A percentile compares a stretch with the other conserved stretches of the same genome.
Evolutionary conservation across 805 yeast genomes (phyloP).

Genomic region (Saturnispora serradocipensis): DNA sequence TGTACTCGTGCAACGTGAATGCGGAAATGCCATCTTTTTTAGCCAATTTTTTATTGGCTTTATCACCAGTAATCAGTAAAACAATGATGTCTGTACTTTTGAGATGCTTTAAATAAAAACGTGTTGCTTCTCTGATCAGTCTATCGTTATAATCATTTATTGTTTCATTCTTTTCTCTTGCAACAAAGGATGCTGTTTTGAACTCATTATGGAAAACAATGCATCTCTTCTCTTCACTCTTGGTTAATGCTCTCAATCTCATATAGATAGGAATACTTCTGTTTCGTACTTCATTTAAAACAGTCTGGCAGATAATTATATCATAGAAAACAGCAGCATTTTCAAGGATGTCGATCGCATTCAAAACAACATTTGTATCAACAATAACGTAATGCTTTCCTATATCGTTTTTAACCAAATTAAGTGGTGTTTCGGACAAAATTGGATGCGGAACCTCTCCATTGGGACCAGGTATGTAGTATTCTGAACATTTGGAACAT

Average conservation of each 20-base stretch:
- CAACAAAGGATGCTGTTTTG: slow-evolving; percentile 56
- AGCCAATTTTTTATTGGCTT: slow-evolving; percentile 53
- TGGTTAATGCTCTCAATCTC: slow-evolving; percentile 68
- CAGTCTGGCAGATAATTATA: slow-evolving; percentile 92
- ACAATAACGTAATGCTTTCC: slow-evolving; percentile 75
- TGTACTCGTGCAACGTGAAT: slow-evolving; percentile 56
- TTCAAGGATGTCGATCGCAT: slow-evolving; percentile 86
- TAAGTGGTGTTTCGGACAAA: slow-evolving; percentile 54
- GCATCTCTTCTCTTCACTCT: slow-evolving; percentile 71
- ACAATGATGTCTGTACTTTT: slow-evolving; percentile 33
- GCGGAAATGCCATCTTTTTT: slow-evolving; percentile 43
- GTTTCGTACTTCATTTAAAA: slow-evolving; percentile 85
- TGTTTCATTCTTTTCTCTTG: slow-evolving; percentile 55
- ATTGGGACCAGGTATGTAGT: slow-evolving; percentile 51
- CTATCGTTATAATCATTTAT: slow-evolving; percentile 89
- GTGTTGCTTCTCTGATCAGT: slow-evolving; percentile 67
- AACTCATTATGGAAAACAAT: slow-evolving; percentile 93
- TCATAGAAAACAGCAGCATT: slow-evolving; percentile 68
- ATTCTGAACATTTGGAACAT: slow-evolving; percentile 53
- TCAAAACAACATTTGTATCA: slow-evolving; percentile 82
- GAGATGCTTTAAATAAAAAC: slow-evolving; percentile 68
- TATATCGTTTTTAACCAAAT: slow-evolving; percentile 31
- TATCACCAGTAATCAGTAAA: slow-evolving; percentile 70
- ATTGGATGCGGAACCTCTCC: slow-evolving; percentile 60
- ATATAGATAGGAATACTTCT: slow-evolving; percentile 81